phyloP scores from a whole-genome alignment of 768 basidiomycete genomes.

The Cystofilobasidium macerans region DNA sequence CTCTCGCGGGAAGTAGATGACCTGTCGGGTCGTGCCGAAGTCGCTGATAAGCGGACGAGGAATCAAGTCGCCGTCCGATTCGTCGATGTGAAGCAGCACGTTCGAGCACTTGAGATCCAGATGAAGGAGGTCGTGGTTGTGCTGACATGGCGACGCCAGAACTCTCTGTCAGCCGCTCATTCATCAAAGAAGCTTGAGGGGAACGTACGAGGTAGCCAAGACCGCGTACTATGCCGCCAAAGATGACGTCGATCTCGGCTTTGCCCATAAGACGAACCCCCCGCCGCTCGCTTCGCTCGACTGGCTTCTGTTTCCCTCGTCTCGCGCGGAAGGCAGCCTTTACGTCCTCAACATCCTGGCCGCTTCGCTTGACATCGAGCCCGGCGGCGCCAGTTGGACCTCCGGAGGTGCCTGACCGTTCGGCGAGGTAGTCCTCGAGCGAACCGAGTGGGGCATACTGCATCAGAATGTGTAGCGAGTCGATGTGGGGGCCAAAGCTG shows the following conservation, averaged over 20 bases:
- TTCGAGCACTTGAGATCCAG: slow-evolving; percentile 91
- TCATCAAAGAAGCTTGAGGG: not conserved
- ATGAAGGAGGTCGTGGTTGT: slow-evolving; percentile 59
- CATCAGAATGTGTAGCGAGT: slow-evolving; percentile 57
- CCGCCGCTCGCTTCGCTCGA: not conserved
- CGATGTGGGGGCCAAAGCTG: slow-evolving; percentile 74
- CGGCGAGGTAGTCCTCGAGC: slow-evolving; percentile 35
- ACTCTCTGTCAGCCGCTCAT: not conserved
- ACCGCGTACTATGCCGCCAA: slow-evolving; percentile 75
- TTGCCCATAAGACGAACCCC: slow-evolving; percentile 11
- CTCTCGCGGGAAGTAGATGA: slow-evolving; percentile 23
- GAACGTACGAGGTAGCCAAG: slow-evolving; percentile 66
- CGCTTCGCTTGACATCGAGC: slow-evolving; percentile 1
- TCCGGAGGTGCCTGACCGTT: not conserved
- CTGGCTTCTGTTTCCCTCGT: not conserved
- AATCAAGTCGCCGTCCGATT: slow-evolving; percentile 56
- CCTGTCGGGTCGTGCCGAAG: slow-evolving; percentile 21
- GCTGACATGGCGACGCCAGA: slow-evolving; percentile 25
- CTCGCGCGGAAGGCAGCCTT: slow-evolving; percentile 22
- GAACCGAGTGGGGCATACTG: slow-evolving; percentile 40
- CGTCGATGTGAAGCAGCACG: slow-evolving; percentile 82
- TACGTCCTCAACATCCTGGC: slow-evolving; percentile 9
- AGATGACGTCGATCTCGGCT: slow-evolving; percentile 18
- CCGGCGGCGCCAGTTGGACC: not conserved
- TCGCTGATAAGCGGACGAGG: slow-evolving; percentile 37